Evolutionary conservation across 2,329 filamentous ascomycete genomes (phyloP).

Genomic region (Colletotrichum liaoningense): DNA sequence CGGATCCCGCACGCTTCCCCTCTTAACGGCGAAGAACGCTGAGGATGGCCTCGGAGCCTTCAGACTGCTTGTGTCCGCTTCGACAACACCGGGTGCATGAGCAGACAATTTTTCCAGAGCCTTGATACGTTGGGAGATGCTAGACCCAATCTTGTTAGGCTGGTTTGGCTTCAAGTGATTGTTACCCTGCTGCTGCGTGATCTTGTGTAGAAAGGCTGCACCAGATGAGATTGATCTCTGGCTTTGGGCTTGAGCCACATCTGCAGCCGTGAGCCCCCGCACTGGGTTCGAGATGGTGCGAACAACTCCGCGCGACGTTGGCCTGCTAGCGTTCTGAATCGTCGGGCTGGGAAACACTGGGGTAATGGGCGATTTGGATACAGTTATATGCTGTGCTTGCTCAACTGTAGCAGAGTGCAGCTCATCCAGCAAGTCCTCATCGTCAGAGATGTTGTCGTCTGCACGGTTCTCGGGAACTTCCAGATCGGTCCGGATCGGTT

Average conservation of each 20-base stretch:
- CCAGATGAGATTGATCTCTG: conserved; percentile 67
- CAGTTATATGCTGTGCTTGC: conserved; percentile 82
- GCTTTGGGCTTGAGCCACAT: conserved; percentile 54
- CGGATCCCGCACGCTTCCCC: conserved; percentile 50
- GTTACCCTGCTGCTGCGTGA: conserved; percentile 62
- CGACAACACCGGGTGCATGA: conserved; percentile 45
- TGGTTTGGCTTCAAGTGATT: conserved; percentile 74
- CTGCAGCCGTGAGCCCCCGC: conserved; percentile 57
- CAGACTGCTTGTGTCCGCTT: conserved; percentile 37
- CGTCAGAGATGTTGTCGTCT: conserved; percentile 69
- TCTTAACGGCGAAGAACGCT: conserved; percentile 70
- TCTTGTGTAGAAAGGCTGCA: conserved; percentile 65
- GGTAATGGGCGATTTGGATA: conserved; percentile 85
- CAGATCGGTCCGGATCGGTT: conserved; percentile 68
- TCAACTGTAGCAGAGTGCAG: conserved; percentile 84
- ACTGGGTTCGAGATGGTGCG: conserved; percentile 52
- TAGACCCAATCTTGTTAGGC: conserved; percentile 80
- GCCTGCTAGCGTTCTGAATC: conserved; percentile 29
- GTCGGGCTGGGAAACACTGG: conserved; percentile 64
- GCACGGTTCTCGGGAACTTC: conserved; percentile 47
- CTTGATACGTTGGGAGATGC: conserved; percentile 95
- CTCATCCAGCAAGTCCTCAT: conserved; percentile 88
- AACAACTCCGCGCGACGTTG: conserved; percentile 52
- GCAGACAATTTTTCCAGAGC: conserved; percentile 84
- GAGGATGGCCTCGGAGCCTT: conserved; percentile 53